Evolutionary conservation across 257 asterid genomes (phyloP).

Genomic region (Solanum pinnatisectum): DNA sequence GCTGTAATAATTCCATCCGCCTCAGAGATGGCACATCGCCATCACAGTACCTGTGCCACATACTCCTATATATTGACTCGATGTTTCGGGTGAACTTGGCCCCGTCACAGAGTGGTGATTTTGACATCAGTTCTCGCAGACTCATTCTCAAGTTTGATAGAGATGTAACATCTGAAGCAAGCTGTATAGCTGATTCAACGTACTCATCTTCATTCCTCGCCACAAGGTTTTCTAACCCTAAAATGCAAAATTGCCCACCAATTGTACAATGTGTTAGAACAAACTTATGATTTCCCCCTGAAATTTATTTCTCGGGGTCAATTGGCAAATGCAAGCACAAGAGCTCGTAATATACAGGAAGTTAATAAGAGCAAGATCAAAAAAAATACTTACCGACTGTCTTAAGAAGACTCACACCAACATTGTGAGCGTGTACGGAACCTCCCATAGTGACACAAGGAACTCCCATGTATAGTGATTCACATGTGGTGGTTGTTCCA

Average conservation of each 20-base stretch:
- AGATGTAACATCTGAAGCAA: constrained; percentile 63
- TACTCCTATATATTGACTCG: constrained; percentile 57
- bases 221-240: constrained; percentile 72
- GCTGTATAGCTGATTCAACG: constrained; percentile 53
- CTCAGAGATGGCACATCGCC: constrained; percentile 76
- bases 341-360: not conserved
- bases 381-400: constrained; percentile 59
- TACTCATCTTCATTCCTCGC: constrained; percentile 83
- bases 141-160: constrained; percentile 68
- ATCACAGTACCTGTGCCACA: constrained; percentile 83
- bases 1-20: constrained; percentile 36
- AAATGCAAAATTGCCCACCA: not conserved
- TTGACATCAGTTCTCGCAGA: constrained; percentile 75
- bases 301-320: not conserved
- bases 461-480: constrained; percentile 97
- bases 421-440: constrained; percentile 90
- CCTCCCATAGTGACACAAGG: constrained; percentile 99
- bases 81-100: constrained; percentile 51
- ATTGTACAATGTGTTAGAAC: not conserved
- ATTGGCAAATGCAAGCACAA: not conserved
- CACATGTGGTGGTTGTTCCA: constrained; percentile 98
- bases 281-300: not conserved
- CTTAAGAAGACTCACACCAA: constrained; percentile 81
- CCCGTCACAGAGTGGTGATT: constrained; percentile 86
- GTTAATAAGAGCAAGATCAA: not conserved